Conservation (phyloP, 257 asterid species). For the Solanum peruvianum region DNA sequence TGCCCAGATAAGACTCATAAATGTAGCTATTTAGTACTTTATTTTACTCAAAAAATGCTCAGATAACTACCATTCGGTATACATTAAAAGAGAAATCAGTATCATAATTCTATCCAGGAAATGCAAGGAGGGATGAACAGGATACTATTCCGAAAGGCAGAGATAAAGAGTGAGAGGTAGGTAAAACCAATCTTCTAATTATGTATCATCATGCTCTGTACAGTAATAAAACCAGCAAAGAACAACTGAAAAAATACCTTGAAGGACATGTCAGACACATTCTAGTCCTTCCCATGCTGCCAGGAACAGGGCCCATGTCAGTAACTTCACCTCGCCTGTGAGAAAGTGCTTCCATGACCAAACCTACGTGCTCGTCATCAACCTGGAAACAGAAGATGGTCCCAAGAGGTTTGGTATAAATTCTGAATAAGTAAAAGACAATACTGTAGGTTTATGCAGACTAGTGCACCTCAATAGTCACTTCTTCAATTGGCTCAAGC, state of each 20-base stretch:
- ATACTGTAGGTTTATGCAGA: not conserved
- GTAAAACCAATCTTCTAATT: not conserved
- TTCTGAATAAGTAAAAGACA: not conserved
- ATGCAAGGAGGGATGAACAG: not conserved
- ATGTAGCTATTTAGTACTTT: not conserved
- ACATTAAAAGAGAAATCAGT: not conserved
- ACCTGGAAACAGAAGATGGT: slow-evolving; percentile 37
- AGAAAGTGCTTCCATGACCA: slow-evolving; percentile 92
- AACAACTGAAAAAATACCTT: slow-evolving; percentile 36
- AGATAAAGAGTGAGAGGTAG: not conserved
- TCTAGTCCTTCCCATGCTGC: slow-evolving; percentile 80
- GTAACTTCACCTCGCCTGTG: slow-evolving; percentile 85
- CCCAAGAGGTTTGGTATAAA: not conserved
- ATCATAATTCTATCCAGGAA: not conserved
- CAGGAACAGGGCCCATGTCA: slow-evolving; percentile 98
- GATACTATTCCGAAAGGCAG: not conserved
- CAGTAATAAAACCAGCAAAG: not conserved
- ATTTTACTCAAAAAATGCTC: not conserved
- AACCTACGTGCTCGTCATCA: slow-evolving; percentile 93
- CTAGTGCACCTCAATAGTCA: slow-evolving; percentile 76
- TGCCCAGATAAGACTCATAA: not conserved
- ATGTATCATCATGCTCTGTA: not conserved
- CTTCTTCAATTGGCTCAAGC: slow-evolving; percentile 99
- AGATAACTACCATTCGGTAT: not conserved
- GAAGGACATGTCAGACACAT: slow-evolving; percentile 91